These are phyloP conservation scores for Aegilops sharonensis DNA, from an alignment of 176 grass and related monocot species.

Conservation along the genomic window DNA sequence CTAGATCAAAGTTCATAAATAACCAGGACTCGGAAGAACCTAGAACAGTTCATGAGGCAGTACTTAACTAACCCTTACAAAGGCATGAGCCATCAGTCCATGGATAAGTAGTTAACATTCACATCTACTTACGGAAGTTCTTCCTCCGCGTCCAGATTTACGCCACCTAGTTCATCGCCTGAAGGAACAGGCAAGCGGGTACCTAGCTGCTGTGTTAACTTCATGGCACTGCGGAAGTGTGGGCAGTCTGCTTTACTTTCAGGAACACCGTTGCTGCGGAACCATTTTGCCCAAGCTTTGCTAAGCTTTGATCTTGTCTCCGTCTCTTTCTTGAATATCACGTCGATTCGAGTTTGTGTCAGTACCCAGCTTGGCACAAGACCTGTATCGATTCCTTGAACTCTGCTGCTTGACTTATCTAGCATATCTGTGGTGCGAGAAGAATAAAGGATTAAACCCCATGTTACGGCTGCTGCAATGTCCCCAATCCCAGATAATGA, in stretches of 20 bases:
- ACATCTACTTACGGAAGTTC: neutral
- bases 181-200: neutral
- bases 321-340: constrained; percentile 10
- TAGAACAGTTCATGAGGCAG: neutral
- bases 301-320: neutral
- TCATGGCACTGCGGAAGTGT: neutral
- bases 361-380: neutral
- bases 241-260: constrained; percentile 18
- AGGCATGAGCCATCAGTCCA: neutral
- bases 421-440: neutral
- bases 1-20: neutral
- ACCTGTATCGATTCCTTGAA: constrained; percentile 1
- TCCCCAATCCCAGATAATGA: neutral
- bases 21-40: neutral
- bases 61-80: neutral
- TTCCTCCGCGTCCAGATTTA: neutral
- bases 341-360: neutral
- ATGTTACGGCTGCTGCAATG: neutral
- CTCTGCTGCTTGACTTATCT: neutral
- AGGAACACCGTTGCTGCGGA: constrained; percentile 1
- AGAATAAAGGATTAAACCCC: constrained; percentile 14
- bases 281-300: constrained; percentile 27
- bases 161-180: neutral
- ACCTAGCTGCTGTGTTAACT: constrained; percentile 25
- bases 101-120: neutral